Evolutionary conservation across 2,329 filamentous ascomycete species (phyloP).

Genomic region (Scopulariopsis brevicaulis): DNA sequence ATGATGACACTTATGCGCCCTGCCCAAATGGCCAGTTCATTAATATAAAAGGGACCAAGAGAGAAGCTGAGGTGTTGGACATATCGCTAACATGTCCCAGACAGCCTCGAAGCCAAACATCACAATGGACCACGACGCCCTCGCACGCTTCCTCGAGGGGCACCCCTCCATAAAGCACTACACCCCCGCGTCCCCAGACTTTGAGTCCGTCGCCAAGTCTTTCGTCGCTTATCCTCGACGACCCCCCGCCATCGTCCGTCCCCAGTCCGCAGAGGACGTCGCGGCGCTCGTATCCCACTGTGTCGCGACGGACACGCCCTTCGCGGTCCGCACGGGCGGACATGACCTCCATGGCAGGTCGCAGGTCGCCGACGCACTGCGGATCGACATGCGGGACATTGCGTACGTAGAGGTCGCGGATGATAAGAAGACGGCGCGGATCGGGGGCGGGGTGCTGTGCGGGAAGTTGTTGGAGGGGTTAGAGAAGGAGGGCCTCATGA

Average conservation of each 20-base stretch:
- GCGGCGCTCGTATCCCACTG: background rate
- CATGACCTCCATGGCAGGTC: background rate
- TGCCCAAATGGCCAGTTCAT: too few relatives aligned
- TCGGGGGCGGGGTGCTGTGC: background rate
- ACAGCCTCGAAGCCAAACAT: background rate
- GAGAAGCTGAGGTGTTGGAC: too few relatives aligned
- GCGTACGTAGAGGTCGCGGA: background rate
- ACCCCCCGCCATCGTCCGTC: background rate
- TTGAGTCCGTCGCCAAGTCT: background rate
- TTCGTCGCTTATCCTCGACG: background rate
- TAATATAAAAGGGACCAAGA: too few relatives aligned
- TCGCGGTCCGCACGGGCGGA: background rate
- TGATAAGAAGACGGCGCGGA: background rate
- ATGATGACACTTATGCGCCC: too few relatives aligned
- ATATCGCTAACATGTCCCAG: background rate
- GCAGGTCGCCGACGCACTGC: background rate
- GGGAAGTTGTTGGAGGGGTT: background rate
- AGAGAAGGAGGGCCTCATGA: background rate
- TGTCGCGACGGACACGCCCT: background rate
- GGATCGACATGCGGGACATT: background rate
- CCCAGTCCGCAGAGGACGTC: background rate
- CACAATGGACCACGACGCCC: background rate
- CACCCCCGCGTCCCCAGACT: background rate
- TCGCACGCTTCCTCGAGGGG: background rate
- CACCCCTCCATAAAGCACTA: background rate